A percentile compares a stretch with the other conserved stretches of the same genome.
Conservation (phyloP, 148 eudicot species). For the Polygonum aviculare region DNA sequence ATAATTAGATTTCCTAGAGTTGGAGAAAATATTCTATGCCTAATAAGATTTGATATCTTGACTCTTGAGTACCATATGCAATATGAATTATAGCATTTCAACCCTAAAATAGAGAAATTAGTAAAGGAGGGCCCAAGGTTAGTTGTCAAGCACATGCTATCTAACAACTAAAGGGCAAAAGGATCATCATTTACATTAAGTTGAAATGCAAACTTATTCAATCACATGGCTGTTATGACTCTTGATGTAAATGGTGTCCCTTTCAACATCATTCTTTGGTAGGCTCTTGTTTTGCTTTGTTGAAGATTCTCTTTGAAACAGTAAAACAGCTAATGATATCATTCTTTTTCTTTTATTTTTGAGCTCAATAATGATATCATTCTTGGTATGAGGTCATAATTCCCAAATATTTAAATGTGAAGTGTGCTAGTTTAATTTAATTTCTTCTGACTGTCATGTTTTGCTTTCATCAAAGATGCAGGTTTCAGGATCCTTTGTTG, state of each 20-base stretch:
- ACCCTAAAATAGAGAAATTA: not conserved
- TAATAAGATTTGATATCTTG: not conserved
- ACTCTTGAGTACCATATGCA: not conserved
- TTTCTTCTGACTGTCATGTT: not conserved
- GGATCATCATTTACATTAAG: not conserved
- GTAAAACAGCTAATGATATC: not conserved
- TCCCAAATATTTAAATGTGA: not conserved
- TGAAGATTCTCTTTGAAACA: constrained; percentile 1
- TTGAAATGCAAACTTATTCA: not conserved
- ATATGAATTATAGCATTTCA: not conserved
- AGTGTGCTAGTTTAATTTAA: not conserved
- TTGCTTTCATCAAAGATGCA: constrained; percentile 17
- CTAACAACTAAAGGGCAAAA: not conserved
- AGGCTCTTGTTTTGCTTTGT: not conserved
- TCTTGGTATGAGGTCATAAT: not conserved
- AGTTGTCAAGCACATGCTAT: constrained; percentile 6
- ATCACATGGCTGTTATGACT: not conserved
- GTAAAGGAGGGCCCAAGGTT: not conserved
- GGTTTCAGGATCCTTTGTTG: constrained; percentile 21
- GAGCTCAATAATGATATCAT: not conserved
- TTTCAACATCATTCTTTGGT: constrained; percentile 2
- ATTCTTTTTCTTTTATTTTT: too few species aligned
- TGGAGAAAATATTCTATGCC: not conserved
- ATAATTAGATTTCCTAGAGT: not conserved
- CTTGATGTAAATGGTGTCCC: not conserved